Evolutionary conservation across 495 filamentous ascomycete genomes (phyloP), one percentile per base, ranked within the genome.

Genomic region (Tuber calosporum): DNA sequence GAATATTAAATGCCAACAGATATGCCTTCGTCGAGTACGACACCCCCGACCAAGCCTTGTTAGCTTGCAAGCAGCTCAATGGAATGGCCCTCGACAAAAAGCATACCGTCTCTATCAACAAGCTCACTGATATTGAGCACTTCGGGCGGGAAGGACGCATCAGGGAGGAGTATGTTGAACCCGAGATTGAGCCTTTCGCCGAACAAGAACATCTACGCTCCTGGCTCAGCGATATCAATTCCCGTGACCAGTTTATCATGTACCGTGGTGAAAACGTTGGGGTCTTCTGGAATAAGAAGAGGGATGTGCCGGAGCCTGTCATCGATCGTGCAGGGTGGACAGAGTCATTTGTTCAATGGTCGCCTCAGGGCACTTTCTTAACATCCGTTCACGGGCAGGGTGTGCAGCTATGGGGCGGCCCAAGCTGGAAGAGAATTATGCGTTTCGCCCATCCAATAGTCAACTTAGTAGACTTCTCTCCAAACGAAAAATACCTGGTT

Each of bases 281-380:
- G 67, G 91, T 99, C 0, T 97, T 92, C 86, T 97, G 93, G 94
- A 97, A 97, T 85, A 95, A 93, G 87, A 94, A 96, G 85, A 92
- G 89, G 83, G 95, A 97, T 73, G 80, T 86, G 0, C 93, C 95
- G 20, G 95, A 98, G 84, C 88, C 88, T 62, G 88, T 96, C 39
- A 90, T 99, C 70, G 93, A 98, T 79, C 90, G 95, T 73, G 87
- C 88, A 80, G 90, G 94, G 85, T 99, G 95, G 95, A 99, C 95
- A 74, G 96, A 99, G 83, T 89, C 90, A 48, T 98, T 98, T 81
- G 90, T 98, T 43, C 93, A 96, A 85, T 99, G 95, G 95, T 97
- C 95, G 66, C 95, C 95, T 34, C 88, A 91, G 81, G 95, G 95
- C 72, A 97, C 94, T 62, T 99, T 87, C 84, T 87, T 99, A 70